phyloP scores from a whole-genome alignment of 2,329 filamentous ascomycete species.

The Phaeophleospora eucalypticola region DNA sequence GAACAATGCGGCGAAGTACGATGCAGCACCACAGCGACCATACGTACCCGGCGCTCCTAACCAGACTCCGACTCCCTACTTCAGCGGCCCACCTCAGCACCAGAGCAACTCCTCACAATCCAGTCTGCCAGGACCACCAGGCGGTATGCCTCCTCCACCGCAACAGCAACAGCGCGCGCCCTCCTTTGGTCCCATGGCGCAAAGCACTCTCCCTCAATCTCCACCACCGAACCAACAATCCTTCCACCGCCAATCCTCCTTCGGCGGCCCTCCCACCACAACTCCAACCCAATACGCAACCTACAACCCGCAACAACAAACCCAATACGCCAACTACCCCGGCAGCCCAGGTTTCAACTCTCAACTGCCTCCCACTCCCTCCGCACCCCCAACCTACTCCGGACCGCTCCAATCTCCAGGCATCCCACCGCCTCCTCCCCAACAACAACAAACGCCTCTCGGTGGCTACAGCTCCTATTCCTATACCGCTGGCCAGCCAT shows the following conservation, averaged over 20 bases:
- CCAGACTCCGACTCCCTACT: conserved; percentile 34
- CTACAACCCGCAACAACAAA: conserved; percentile 27
- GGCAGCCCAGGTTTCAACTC: conserved; percentile 21
- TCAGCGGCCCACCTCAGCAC: conserved; percentile 39
- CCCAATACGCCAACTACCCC: conserved; percentile 24
- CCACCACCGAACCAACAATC: conserved; percentile 29
- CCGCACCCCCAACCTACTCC: conserved; percentile 32
- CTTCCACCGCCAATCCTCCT: conserved; percentile 31
- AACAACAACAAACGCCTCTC: conserved; percentile 20
- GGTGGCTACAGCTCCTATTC: conserved; percentile 55
- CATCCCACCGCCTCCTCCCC: conserved; percentile 34
- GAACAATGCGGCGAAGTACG: conserved; percentile 36
- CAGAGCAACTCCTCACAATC: conserved; percentile 11
- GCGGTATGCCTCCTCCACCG: conserved; percentile 23
- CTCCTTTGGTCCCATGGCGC: conserved; percentile 23
- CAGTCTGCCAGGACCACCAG: conserved; percentile 13
- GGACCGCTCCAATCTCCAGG: conserved; percentile 38
- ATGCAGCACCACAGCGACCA: conserved; percentile 25
- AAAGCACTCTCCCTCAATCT: conserved; percentile 20
- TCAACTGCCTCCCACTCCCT: conserved; percentile 32
- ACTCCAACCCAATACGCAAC: conserved; percentile 35
- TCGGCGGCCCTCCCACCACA: conserved; percentile 14
- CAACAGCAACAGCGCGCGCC: conserved; percentile 19
- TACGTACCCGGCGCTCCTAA: conserved; percentile 24
- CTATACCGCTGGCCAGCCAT: conserved; percentile 37